Percentiles rank a stretch among this genome's conserved stretches.
phyloP scores from a whole-genome alignment of 1,139 yeast genomes.

The Sugiyamaella paludigena region DNA sequence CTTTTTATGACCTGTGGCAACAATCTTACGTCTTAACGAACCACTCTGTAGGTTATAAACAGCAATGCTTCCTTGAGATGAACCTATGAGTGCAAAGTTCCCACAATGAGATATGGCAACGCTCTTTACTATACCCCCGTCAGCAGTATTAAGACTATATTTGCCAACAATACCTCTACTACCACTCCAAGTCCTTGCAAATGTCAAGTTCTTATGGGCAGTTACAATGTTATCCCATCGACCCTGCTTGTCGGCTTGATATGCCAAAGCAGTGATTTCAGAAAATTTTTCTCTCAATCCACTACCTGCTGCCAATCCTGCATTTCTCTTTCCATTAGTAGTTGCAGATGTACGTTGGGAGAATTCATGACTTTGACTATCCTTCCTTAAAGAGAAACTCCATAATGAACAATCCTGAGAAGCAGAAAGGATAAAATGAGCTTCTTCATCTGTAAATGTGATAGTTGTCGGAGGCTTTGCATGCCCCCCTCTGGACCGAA shows the following conservation, averaged over 20 bases:
- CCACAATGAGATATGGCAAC: constrained; percentile 91
- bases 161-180: constrained; percentile 77
- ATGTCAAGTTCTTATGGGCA: constrained; percentile 77
- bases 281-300: constrained; percentile 65
- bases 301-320: constrained; percentile 47
- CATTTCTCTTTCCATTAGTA: constrained; percentile 55
- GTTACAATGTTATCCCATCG: constrained; percentile 97
- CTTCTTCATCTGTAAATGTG: constrained; percentile 71
- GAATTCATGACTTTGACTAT: constrained; percentile 92
- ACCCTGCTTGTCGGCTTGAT: constrained; percentile 74
- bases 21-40: constrained; percentile 56
- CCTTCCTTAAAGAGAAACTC: constrained; percentile 89
- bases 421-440: constrained; percentile 84
- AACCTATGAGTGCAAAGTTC: constrained; percentile 92
- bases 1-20: constrained; percentile 59
- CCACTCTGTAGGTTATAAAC: constrained; percentile 94
- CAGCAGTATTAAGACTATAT: constrained; percentile 66
- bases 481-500: constrained; percentile 96
- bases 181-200: constrained; percentile 94
- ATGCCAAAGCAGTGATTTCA: constrained; percentile 69
- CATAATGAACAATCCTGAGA: constrained; percentile 85
- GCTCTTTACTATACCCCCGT: constrained; percentile 75
- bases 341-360: constrained; percentile 58
- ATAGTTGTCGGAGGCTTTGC: constrained; percentile 84
- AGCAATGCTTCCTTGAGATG: constrained; percentile 82